Conservation (phyloP, 129 eudicot genomes). For the Ambrosia trifida region DNA sequence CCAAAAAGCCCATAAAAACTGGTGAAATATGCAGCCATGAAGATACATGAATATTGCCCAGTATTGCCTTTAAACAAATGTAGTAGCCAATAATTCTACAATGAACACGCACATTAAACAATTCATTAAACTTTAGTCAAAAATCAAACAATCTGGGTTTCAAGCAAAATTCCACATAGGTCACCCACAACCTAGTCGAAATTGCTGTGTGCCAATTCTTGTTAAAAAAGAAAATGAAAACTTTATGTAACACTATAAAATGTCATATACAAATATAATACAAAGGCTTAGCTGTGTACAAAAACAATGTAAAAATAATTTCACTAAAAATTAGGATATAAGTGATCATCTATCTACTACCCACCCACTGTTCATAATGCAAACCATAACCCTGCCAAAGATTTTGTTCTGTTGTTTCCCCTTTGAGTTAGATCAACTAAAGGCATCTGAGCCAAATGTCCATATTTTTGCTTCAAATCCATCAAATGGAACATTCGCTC, state of each 20-base stretch:
- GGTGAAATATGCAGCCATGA: too few relatives aligned
- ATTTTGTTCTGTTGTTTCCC: conserved; percentile 46
- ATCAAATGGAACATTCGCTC: conserved; percentile 49
- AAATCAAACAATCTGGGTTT: too few relatives aligned
- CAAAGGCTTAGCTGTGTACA: conserved; percentile 31
- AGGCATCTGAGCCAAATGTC: conserved; percentile 51
- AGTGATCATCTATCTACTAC: conserved; percentile 1
- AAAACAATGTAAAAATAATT: conserved; percentile 32
- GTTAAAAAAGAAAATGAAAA: not conserved
- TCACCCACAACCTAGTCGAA: too few relatives aligned
- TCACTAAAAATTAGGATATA: conserved; percentile 18
- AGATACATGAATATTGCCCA: too few relatives aligned
- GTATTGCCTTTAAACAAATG: too few relatives aligned
- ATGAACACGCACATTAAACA: too few relatives aligned
- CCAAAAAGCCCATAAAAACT: too few relatives aligned
- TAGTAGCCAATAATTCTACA: too few relatives aligned
- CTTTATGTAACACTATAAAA: conserved; percentile 8
- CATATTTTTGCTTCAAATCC: conserved; percentile 56
- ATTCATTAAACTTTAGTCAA: too few relatives aligned
- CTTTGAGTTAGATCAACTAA: conserved; percentile 72
- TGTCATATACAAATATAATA: conserved; percentile 25
- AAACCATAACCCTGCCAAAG: conserved; percentile 39
- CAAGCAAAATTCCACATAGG: too few relatives aligned
- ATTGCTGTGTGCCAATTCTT: too few relatives aligned
- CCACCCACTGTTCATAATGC: conserved; percentile 21